Evolutionary conservation across 805 yeast genomes (phyloP), one percentile per base, ranked within the genome.

Genomic region (Ogataea paradorogensis): DNA sequence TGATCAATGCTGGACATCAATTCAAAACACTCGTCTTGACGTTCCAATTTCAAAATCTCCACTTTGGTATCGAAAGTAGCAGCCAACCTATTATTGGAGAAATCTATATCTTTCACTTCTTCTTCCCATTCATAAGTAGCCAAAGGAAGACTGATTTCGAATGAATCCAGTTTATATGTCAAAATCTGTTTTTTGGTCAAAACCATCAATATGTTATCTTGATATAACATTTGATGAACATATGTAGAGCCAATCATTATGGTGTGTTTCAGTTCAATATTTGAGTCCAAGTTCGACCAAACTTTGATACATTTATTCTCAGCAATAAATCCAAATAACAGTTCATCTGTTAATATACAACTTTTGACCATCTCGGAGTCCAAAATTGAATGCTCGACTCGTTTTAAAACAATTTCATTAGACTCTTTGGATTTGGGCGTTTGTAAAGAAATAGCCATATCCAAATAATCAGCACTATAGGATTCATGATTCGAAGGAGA

Each of bases 391-490:
- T 50, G 47, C 18, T 52, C 58, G 3, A 53, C 41, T 27, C 50
- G 61, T 38, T 56, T 51, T 20, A 46, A 54, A 1, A 40, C 31
- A 1, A 30, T 25, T 14, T 22, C 34, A n/a, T 28, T 40, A 29
- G 33, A 36, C 10, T 26, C 9, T 9, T 33, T 15, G 5, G 35
- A 16, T 24, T 35, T 45, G 9, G 47, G 28, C 2, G 56, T 51
- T 5, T 52, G 55, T 28, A 55, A 33, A 1, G 55, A 46, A n/a
- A 55, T 51, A 3, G 55, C 43, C 57, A 55, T 48, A 27, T 55
- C 52, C 11, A 52, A 33, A 25, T 50, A 55, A 8, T 51, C 59
- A 20, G 39, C 37, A 11, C 20, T 38, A 15, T 30, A 43, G 10
- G 41, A 9, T 3, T 43, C 45, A 23, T 32, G 40, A 10, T 37